phyloP scores from a whole-genome alignment of 768 basidiomycete genomes.

The Pisolithus orientalis region DNA sequence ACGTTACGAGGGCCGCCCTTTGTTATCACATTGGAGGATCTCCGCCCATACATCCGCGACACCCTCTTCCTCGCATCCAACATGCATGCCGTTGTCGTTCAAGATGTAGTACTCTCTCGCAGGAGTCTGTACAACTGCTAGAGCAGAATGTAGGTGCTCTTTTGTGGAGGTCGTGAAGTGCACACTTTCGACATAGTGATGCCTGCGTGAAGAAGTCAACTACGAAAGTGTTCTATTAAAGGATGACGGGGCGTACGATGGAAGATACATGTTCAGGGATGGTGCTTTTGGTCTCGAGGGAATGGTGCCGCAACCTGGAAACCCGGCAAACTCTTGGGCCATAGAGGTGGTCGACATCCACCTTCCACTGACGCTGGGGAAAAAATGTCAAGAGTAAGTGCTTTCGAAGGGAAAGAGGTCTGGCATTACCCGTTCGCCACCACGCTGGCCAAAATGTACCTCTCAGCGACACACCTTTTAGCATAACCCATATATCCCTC shows the following conservation, averaged over 20 bases:
- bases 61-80: slow-evolving; percentile 73
- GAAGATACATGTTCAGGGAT: slow-evolving; percentile 54
- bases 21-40: slow-evolving; percentile 43
- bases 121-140: slow-evolving; percentile 69
- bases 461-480: slow-evolving; percentile 48
- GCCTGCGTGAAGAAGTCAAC: slow-evolving; percentile 33
- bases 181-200: slow-evolving; percentile 72
- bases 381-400: slow-evolving; percentile 1
- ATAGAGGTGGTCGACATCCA: slow-evolving; percentile 68
- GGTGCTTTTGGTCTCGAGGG: slow-evolving; percentile 14
- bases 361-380: slow-evolving; percentile 54
- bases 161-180: slow-evolving; percentile 48
- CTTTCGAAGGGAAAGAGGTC: background rate
- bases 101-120: slow-evolving; percentile 63
- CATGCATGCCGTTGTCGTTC: slow-evolving; percentile 70
- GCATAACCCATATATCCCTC: slow-evolving; percentile 38
- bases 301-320: slow-evolving; percentile 17
- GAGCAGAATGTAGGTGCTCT: slow-evolving; percentile 46
- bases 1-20: slow-evolving; percentile 3
- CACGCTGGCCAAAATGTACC: slow-evolving; percentile 64
- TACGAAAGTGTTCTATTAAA: background rate
- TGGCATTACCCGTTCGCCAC: slow-evolving; percentile 57
- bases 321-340: slow-evolving; percentile 63
- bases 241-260: slow-evolving; percentile 42
- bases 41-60: slow-evolving; percentile 56